These are phyloP conservation scores for Aspergillus unguis DNA, from an alignment of 2,329 filamentous ascomycete genomes.

Conservation along the genomic window DNA sequence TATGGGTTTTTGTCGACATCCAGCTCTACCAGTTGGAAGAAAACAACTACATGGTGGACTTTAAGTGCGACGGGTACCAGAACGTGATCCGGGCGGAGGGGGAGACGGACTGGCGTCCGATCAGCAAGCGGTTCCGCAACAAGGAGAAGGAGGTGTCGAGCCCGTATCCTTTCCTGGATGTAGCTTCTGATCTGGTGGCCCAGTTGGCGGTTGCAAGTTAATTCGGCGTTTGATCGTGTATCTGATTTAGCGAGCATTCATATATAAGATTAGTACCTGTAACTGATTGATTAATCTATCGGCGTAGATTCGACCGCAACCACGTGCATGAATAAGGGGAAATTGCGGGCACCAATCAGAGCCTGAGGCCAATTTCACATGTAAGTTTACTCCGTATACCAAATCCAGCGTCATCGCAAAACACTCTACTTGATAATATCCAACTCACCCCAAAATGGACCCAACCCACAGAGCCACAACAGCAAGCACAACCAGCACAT, in stretches of 20 bases:
- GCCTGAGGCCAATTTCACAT: not conserved
- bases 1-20: slow-evolving; percentile 94
- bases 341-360: slow-evolving; percentile 12
- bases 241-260: slow-evolving; percentile 7
- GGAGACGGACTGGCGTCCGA: slow-evolving; percentile 47
- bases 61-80: slow-evolving; percentile 98
- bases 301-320: too few species aligned
- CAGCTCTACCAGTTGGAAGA: slow-evolving; percentile 93
- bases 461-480: too few species aligned
- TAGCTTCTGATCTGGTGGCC: slow-evolving; percentile 87
- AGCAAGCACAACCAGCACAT: not conserved
- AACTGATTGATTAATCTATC: too few species aligned
- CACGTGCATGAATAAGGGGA: not conserved
- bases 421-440: too few species aligned
- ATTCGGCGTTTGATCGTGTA: slow-evolving; percentile 1
- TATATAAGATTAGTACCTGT: not conserved
- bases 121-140: slow-evolving; percentile 51
- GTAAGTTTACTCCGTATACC: not conserved
- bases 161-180: slow-evolving; percentile 92
- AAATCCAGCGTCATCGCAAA: not conserved
- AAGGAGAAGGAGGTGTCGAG: slow-evolving; percentile 95
- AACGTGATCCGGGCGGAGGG: slow-evolving; percentile 62
- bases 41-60: slow-evolving; percentile 92
- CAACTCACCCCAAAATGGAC: too few species aligned
- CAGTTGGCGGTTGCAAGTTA: slow-evolving; percentile 79